Conservation (phyloP, 129 eudicot genomes). For the Escallonia herrerae region DNA sequence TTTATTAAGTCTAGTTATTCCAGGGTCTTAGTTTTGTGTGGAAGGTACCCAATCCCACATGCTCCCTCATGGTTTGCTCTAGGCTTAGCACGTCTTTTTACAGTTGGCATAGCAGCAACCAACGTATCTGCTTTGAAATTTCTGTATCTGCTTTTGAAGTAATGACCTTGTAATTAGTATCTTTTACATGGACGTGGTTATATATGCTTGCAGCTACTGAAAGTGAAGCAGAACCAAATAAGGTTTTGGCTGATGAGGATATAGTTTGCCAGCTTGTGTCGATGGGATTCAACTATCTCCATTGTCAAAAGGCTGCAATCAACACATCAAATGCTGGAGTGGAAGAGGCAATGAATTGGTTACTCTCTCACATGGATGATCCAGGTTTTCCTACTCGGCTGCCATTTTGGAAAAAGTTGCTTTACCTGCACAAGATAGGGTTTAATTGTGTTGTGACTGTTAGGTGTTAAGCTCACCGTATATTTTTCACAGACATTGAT, state of each 20-base stretch:
- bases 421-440: neutral
- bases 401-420: neutral
- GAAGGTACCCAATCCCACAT: no score
- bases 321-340: conserved; percentile 72
- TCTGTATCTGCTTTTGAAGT: no score
- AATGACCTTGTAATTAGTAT: neutral
- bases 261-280: conserved; percentile 77
- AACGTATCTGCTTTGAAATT: no score
- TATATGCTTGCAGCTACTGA: conserved; percentile 30
- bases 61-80: no score
- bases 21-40: no score
- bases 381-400: conserved; percentile 42
- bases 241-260: conserved; percentile 50
- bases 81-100: no score
- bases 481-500: conserved; percentile 58
- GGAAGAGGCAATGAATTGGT: conserved; percentile 96
- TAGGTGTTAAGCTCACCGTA: neutral
- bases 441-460: neutral
- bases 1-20: no score
- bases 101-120: no score
- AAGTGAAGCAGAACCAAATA: conserved; percentile 28
- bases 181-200: neutral
- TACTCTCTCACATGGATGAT: conserved; percentile 86
- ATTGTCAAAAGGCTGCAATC: conserved; percentile 90
- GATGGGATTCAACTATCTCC: conserved; percentile 75